phyloP scores from a whole-genome alignment of 306 rosid species.

The Malus domestica region ASM211411v1 NC_041800.1:19993733-19994232 shows the following conservation, averaged over 20 bases:
- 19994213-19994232: slow-evolving; percentile 36
- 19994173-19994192: slow-evolving; percentile 23
- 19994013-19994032: slow-evolving; percentile 44
- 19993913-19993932: slow-evolving; percentile 52
- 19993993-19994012: slow-evolving; percentile 58
- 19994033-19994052: slow-evolving; percentile 40
- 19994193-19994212: slow-evolving; percentile 21
- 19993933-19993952: slow-evolving; percentile 58
- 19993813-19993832: slow-evolving; percentile 56
- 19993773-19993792: slow-evolving; percentile 77
- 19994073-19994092: slow-evolving; percentile 64
- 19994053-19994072: slow-evolving; percentile 38
- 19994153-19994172: slow-evolving; percentile 14
- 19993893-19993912: slow-evolving; percentile 50
- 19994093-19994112: slow-evolving; percentile 53
- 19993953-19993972: slow-evolving; percentile 54
- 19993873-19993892: slow-evolving; percentile 52
- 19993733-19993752: slow-evolving; percentile 78
- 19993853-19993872: slow-evolving; percentile 53
- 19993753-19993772: slow-evolving; percentile 71
- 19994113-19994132: slow-evolving; percentile 57
- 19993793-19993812: slow-evolving; percentile 71
- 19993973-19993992: slow-evolving; percentile 42
- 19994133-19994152: slow-evolving; percentile 42
- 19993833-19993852: slow-evolving; percentile 41